Evolutionary conservation across 169 alveolate species (phyloP), one percentile per base, ranked within the genome.

Genomic region (Eimeria brunetti): DNA sequence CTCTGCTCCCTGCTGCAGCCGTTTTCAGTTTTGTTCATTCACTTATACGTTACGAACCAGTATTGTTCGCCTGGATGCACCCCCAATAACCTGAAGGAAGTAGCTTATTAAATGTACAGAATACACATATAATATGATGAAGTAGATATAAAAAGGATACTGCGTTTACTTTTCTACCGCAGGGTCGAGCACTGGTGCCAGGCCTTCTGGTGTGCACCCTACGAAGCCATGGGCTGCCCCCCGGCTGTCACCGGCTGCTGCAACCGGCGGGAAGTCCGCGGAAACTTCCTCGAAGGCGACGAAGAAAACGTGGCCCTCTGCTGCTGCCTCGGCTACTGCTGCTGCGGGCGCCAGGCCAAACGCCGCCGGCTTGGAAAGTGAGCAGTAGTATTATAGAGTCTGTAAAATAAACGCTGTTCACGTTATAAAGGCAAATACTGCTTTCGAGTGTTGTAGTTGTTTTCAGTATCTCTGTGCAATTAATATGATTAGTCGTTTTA

Each of bases 111-210:
- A n/a, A n/a, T n/a, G n/a, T n/a, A n/a, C n/a, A n/a, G n/a, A n/a
- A n/a, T n/a, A n/a, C n/a, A n/a, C n/a, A n/a, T n/a, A n/a, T n/a
- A n/a, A n/a, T n/a, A n/a, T n/a, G n/a, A n/a, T n/a, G n/a, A n/a
- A n/a, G n/a, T n/a, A n/a, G n/a, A n/a, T n/a, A n/a, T 24, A 16
- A 58, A 14, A 22, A n/a, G 8, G 46, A 22, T 44, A 36, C 33
- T 86, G 64, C 20, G 18, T 38, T 0, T 9, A 53, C 69, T 33
- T 2, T 27, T 3, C 33, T 36, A 20, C 76, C 22, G 8, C 73
- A 92, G 88, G 93, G 96, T 92, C n/a, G 96, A 92, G 92, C 83
- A 60, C 78, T 92, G 96, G 96, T 81, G 92, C 75, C 96, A 92
- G 80, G 75, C 92, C 9, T 80, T 46, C 76, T 92, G 96, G 92